Evolutionary conservation across 1,284 basidiomycete species (phyloP), one percentile per base, ranked within the genome.

Genomic region (Tilletiaria anomala): DNA sequence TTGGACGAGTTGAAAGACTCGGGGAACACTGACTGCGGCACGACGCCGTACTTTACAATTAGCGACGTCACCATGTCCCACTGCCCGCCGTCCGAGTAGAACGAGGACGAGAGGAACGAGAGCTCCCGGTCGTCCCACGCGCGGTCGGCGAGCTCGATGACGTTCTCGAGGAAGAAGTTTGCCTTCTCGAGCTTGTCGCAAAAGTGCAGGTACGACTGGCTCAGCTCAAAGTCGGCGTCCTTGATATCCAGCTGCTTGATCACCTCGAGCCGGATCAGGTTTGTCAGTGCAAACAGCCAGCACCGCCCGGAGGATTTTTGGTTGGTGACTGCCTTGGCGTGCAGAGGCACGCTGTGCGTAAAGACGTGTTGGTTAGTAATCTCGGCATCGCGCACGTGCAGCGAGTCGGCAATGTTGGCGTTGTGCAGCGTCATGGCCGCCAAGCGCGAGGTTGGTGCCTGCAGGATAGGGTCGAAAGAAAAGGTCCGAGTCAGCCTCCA

Each of bases 151-250:
- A 84, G 76, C 69, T 91, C 75, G 53, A 96, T 83, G 44, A 81
- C 77, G 36, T 79, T 71, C 70, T 96, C 89, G 18, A 96, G 78
- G 69, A 83, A 93, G 71, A 83, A 89, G 72, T 96, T 94, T 41
- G 80, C 75, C 70, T 93, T 93, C 73, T 93, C 88, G 39, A 93
- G 75, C 70, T 89, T 89, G 70, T 91, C 86, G 73, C 80, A 89
- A 73, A 91, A 39, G 31, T 35, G 32, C 6, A 44, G 37, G 65
- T 72, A 42, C 39, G 77, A 78, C 73, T 91, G 87, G 11, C 83
- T 86, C 19, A 89, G 76, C 70, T 93, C 78, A 68, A 93, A 89
- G 37, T 87, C 81, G 39, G 76, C 77, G 26, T 29, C 26, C 26
- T 29, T 29, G 31, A 96, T 71, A 58, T 82, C 82, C 54, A 91